Base-by-base conservation (phyloP, 352 stramenopile species). In the Phytopythium aichiense region DNA sequence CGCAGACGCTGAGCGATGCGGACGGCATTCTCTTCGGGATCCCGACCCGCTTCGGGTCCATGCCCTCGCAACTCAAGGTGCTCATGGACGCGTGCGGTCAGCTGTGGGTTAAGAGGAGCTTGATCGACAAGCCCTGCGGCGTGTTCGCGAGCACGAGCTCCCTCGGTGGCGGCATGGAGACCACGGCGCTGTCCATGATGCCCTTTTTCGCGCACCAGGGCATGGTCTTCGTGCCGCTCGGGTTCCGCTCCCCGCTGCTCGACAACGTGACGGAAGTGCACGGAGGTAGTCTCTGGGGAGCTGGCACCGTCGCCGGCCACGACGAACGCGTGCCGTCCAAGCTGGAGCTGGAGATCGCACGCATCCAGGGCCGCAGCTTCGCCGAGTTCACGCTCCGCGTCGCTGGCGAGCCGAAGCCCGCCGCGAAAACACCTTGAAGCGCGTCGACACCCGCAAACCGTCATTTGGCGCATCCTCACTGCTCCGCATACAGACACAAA, bases 11-110 rank as follows among this genome's bases (percentile, higher is more conserved):
- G 38, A 54, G 54, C n/a, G 67, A 84, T 23, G 60, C 68, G 4
- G 87, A 95, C 63, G 87, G 81, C 31, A 72, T 94, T 56, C 55
- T 94, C 5, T 95, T 95, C 55, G 87, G 86, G 48, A 43, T 94
- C 37, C 73, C 76, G 13, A 90, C 79, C 50, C 74, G 83, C 6
- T 94, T 84, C 61, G 85, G 85, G 58, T 77, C 77, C 61, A 38
- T 77, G 22, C 63, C 70, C 16, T 70, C 84, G 22, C 87, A 95
- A 69, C 77, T 94, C 57, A 92, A 92, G 69, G 66, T 71, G 25
- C 76, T 93, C 45, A 79, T 87, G 37, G 87, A 95, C 66, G 60
- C 69, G 18, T 89, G 72, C n/a, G 86, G 84, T 18, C 48, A 65
- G 20, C 71, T 91, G 23, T 95, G 86, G 83, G 60, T 73, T 54